A percentile compares a stretch with the other conserved stretches of the same genome.
These are phyloP conservation scores for Sanghuangporus baumii DNA, from an alignment of 1,284 basidiomycete species.

Conservation along the genomic window DNA sequence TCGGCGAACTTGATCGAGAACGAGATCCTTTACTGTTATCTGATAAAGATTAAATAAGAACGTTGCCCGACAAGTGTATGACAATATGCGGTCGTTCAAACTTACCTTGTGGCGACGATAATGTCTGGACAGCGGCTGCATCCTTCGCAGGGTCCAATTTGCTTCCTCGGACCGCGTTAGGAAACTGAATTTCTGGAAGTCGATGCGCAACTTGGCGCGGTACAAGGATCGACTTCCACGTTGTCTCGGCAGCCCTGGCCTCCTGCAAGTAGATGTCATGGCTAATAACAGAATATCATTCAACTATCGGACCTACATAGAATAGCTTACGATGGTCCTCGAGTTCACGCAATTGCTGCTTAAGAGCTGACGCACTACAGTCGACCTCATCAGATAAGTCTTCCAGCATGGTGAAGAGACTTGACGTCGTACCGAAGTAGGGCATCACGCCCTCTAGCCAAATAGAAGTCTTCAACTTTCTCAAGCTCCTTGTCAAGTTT, in stretches of 20 bases:
- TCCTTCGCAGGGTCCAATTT: background rate
- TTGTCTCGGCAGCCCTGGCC: conserved; percentile 12
- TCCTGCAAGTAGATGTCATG: conserved; percentile 6
- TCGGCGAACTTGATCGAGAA: conserved; percentile 10
- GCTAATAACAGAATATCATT: background rate
- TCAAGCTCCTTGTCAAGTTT: conserved; percentile 70
- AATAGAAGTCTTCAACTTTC: conserved; percentile 82
- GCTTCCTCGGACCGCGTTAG: background rate
- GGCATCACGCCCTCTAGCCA: conserved; percentile 68
- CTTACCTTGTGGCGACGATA: background rate
- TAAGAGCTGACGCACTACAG: conserved; percentile 34
- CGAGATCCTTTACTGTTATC: background rate
- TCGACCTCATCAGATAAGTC: background rate
- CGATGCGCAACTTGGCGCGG: conserved; percentile 17
- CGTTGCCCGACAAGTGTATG: background rate
- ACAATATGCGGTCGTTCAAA: background rate
- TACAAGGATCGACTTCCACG: conserved; percentile 16
- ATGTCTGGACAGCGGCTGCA: background rate
- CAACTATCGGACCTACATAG: conserved; percentile 3
- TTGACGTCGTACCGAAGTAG: conserved; percentile 33
- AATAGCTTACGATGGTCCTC: conserved; percentile 44
- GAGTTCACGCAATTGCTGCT: conserved; percentile 72
- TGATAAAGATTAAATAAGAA: background rate
- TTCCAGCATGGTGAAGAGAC: background rate
- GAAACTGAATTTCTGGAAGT: background rate